Base-by-base conservation (phyloP, 345 rosid species). In the Citrus sp. region DNA sequence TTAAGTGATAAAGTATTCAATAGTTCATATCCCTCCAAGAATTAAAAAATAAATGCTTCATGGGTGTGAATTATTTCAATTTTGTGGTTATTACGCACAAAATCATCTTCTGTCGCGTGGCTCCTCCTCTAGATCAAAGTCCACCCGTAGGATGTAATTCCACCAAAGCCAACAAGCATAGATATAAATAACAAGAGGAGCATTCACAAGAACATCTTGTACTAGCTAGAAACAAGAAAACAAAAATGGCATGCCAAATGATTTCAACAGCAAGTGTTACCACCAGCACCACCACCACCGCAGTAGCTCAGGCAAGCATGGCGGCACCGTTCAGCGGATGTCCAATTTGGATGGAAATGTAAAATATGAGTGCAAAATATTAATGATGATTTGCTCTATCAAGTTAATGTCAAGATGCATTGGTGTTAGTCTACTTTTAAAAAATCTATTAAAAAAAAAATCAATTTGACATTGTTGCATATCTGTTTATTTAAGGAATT, bases 281-380 rank as follows among this genome's bases (percentile, higher is more conserved):
- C 35, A 68, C 81, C 75, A 35, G 68, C 46, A 83, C 77, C 7
- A 6, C 38, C n/a, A 61, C 80, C 75, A 28, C 74, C 56, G 85
- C 77, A 3, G 51, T 42, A 42, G 51, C 51, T 73, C 83, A 78
- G 65, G 77, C 80, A 71, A 80, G 75, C 78, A 80, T 83, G 80
- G 86, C 78, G 22, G 83, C 84, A 22, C 83, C 86, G 12, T 85
- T 83, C 83, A 79, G 82, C 6, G 85, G 87, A 32, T 32, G 16
- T 46, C 51, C 16, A 46, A 46, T 46, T 46, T 12, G 51, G 51
- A 46, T 46, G 16, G 51, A 46, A 46, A 46, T 46, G 51, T 4
- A 46, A 3, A 46, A 14, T 10, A 3, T 12, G 16, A 12, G 51
- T 46, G 4, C 3, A 12, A 12, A 2, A 12, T 13, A 46, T 3